Evolutionary conservation across 805 yeast species (phyloP), one percentile per base, ranked within the genome.

Genomic region (Kodamaea nitidulidarum): DNA sequence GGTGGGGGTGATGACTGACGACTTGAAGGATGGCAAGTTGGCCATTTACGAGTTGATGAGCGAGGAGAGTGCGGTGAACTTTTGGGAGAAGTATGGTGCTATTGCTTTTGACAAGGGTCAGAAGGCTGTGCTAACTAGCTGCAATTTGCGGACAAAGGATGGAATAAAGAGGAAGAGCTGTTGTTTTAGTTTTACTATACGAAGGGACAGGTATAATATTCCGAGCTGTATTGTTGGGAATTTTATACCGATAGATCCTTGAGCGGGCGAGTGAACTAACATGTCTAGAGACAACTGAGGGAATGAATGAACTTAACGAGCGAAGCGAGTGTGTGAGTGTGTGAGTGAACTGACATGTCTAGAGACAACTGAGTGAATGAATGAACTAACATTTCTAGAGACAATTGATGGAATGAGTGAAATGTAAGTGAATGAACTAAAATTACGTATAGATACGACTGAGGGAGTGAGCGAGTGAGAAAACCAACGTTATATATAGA

Each of bases 31-130:
- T 58, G 98, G 98, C 8, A 85, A 83, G 50, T 64, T 88, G 48
- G 93, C 97, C 1, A 87, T 91, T 32, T 90, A 90, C 61, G 97
- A 91, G 63, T 65, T 91, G 45, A 84, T 91, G 96, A 81, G 88
- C 36, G 97, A 90, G 58, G 96, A 90, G 50, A 84, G 95, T 54
- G 95, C 96, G 18, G 97, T 91, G 14, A 90, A 88, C 52, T 91
- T 88, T 57, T 91, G 98, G 98, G 98, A 91, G 54, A 90, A 90
- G 57, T 91, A 90, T 54, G 96, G 96, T 2, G 88, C 95, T 3
- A 86, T 90, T 54, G 97, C 98, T 4, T 90, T 91, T 63, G 97
- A 91, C 54, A 84, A 90, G 49, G 91, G 93, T 1, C 97, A 90
- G 53, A 91, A 91, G 56, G 96, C 97, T 0, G 96, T 91, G 3